Base-by-base conservation (phyloP, 495 filamentous ascomycete species). In the Baudoinia panamericana region DNA sequence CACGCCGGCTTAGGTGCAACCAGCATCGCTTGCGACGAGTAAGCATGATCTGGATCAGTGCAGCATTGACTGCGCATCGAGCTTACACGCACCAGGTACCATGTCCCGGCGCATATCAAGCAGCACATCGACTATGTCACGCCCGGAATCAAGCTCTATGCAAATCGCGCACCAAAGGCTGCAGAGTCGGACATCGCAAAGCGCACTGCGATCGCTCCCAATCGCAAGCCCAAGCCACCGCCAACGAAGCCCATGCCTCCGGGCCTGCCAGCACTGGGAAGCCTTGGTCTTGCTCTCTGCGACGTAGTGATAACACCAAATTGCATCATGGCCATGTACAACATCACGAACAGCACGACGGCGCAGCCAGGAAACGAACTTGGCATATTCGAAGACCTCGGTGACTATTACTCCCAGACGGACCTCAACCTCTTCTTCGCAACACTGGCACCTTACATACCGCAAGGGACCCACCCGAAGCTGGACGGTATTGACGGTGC, bases 71-170 rank as follows among this genome's bases (percentile, higher is more conserved):
- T 13, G 53, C 53, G 28, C 44, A 50, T 36, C 38, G 29, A 27
- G n/a, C n/a, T n/a, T n/a, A n/a, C n/a, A n/a, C n/a, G n/a, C n/a
- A n/a, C n/a, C 17, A 64, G 64, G 17, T 54, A 60, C 30, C 39
- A 39, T 21, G 30, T 56, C 4, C 51, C 51, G 10, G 22, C 29
- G 19, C 48, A 56, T 12, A 45, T 59, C 32, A 50, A 49, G 16
- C 48, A 56, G 39, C 48, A 60, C 30, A 48, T 60, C 15, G 57
- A 63, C 27, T 41, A 60, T 20, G 45, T 56, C 9, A 62, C 56
- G 6, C 52, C 58, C 0, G 71, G 71, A 3, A 56, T 78, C 43
- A 71, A 65, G 40, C 48, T 69, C 12, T 61, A 59, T 20, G 61
- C 56, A 7, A 30, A 21, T 5, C 8, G 24, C 12, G 15, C 41